phyloP scores from a whole-genome alignment of 106 monocot species.

The Apostasia ramifera region DNA sequence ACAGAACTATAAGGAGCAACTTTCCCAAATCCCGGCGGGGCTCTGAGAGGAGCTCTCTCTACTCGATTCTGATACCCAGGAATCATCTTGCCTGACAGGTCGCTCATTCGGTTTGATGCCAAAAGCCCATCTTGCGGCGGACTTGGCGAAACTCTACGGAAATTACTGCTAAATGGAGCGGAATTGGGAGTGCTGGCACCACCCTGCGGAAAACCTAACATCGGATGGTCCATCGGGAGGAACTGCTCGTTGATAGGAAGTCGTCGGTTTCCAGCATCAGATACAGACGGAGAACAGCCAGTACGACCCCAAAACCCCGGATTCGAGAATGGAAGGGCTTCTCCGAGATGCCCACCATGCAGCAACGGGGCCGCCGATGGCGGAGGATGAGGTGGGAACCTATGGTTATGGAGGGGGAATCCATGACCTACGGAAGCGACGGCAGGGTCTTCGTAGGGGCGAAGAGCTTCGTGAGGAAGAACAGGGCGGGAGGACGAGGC shows the following conservation, averaged over 20 bases:
- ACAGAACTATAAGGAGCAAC: not conserved
- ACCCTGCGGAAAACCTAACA: not conserved
- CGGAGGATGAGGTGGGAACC: slow-evolving; percentile 1
- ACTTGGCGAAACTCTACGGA: not conserved
- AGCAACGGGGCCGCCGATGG: not conserved
- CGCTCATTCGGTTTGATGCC: not conserved
- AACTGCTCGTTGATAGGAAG: not conserved
- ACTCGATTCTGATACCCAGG: not conserved
- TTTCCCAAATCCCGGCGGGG: slow-evolving; percentile 8
- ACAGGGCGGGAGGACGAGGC: not conserved
- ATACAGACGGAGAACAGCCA: not conserved
- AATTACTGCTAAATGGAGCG: not conserved
- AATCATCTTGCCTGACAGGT: not conserved
- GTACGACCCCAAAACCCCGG: not conserved
- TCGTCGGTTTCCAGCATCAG: not conserved
- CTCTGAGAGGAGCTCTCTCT: not conserved
- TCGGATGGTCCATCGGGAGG: not conserved
- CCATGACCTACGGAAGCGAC: not conserved
- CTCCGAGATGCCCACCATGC: not conserved
- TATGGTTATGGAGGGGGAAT: not conserved
- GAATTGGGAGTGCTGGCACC: not conserved
- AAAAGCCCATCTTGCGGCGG: not conserved
- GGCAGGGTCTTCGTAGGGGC: not conserved
- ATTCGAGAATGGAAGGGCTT: not conserved
- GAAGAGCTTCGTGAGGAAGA: slow-evolving; percentile 1